phyloP scores from a whole-genome alignment of 768 basidiomycete genomes.

The Coprinopsis strossmayeri region DNA sequence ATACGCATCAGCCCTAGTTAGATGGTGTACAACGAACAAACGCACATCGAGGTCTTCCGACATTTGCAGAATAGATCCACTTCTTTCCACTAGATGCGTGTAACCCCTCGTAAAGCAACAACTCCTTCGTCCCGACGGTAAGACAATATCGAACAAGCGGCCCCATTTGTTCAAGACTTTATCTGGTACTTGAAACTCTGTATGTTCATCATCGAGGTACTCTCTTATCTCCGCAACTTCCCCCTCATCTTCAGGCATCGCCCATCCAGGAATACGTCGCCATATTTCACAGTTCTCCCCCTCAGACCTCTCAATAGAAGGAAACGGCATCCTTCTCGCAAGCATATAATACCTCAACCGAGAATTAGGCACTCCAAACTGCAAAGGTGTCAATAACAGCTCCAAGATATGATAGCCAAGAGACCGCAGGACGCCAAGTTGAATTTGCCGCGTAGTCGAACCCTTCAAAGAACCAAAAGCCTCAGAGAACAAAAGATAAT shows the following conservation, averaged over 20 bases:
- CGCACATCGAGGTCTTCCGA: conserved; percentile 60
- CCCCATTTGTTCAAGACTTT: conserved; percentile 71
- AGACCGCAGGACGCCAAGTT: conserved; percentile 44
- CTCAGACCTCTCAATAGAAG: conserved; percentile 30
- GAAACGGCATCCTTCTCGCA: conserved; percentile 43
- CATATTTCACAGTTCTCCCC: conserved; percentile 24
- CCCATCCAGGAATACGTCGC: conserved; percentile 48
- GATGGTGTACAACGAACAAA: conserved; percentile 4
- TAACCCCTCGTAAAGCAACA: conserved; percentile 86
- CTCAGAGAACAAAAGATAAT: background rate
- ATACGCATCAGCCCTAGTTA: background rate
- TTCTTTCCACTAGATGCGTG: conserved; percentile 67
- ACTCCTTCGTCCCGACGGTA: conserved; percentile 51
- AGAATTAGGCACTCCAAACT: conserved; percentile 79
- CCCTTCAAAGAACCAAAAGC: conserved; percentile 31
- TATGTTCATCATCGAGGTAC: conserved; percentile 33
- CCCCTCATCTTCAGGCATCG: conserved; percentile 30
- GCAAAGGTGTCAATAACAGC: conserved; percentile 65
- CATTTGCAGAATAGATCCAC: conserved; percentile 73
- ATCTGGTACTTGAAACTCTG: conserved; percentile 38
- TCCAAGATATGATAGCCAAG: conserved; percentile 56
- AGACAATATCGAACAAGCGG: conserved; percentile 71
- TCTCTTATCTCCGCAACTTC: conserved; percentile 22
- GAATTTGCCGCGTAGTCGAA: conserved; percentile 53
- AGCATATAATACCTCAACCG: conserved; percentile 76